Evolutionary conservation across 164 flowering plant genomes (phyloP).

Genomic region (Vitis amurensis): DNA sequence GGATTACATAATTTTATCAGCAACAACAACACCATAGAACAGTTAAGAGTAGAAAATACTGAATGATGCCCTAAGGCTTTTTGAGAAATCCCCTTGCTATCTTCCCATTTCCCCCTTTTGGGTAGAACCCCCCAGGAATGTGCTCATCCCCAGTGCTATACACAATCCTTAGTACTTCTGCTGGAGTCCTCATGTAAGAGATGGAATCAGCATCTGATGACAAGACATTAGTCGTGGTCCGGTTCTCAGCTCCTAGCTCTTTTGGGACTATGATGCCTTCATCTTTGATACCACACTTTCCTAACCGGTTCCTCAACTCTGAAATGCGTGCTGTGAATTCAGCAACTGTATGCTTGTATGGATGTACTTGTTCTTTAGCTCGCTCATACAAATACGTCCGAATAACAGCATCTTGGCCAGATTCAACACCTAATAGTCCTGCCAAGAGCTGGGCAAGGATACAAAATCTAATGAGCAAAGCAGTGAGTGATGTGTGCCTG

Average conservation of each 20-base stretch:
- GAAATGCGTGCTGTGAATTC: slow-evolving; percentile 52
- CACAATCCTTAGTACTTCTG: slow-evolving; percentile 52
- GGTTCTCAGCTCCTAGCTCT: slow-evolving; percentile 47
- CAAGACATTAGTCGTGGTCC: slow-evolving; percentile 39
- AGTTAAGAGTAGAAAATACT: no score
- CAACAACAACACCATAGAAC: no score
- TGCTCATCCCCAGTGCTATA: slow-evolving; percentile 49
- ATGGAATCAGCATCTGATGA: slow-evolving; percentile 37
- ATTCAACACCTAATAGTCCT: slow-evolving; percentile 62
- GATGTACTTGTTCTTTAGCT: slow-evolving; percentile 28
- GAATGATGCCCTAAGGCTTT: no score
- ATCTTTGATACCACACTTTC: slow-evolving; percentile 50
- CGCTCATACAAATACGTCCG: slow-evolving; percentile 47
- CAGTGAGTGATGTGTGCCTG: no score
- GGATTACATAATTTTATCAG: no score
- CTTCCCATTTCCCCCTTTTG: slow-evolving; percentile 48
- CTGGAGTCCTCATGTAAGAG: slow-evolving; percentile 44
- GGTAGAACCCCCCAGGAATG: slow-evolving; percentile 53
- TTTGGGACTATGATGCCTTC: slow-evolving; percentile 57
- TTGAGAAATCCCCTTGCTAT: slow-evolving; percentile 39
- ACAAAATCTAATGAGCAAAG: no score
- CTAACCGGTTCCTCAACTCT: slow-evolving; percentile 42
- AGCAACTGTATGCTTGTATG: slow-evolving; percentile 50
- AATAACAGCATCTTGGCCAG: slow-evolving; percentile 71
- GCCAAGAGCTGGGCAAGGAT: slow-evolving; percentile 41